A percentile compares a stretch with the other conserved stretches of the same genome.
Evolutionary conservation across 371 early-diverging fungal species (phyloP).

Genomic region (Mucor plumbeus): DNA sequence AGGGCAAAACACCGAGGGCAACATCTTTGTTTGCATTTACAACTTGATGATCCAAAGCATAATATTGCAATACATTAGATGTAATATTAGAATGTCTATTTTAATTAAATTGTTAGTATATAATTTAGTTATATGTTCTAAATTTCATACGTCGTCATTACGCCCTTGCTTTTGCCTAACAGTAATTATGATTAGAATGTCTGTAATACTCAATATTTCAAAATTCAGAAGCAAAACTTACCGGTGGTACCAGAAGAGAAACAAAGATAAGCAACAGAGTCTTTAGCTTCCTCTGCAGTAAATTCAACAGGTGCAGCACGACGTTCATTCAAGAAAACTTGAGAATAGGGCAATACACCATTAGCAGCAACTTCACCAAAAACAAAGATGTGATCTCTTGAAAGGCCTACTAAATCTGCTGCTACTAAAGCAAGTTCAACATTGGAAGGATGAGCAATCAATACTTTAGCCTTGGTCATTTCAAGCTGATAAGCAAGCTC

Average conservation of each 20-base stretch:
- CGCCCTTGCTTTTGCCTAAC: constrained; percentile 72
- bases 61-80: constrained; percentile 68
- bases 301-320: constrained; percentile 28
- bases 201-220: background rate
- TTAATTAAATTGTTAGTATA: background rate
- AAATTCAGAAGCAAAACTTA: background rate
- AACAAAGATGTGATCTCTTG: constrained; percentile 57
- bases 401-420: constrained; percentile 62
- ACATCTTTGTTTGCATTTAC: constrained; percentile 25
- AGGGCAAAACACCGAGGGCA: constrained; percentile 71
- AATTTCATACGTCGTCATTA: constrained; percentile 66
- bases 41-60: constrained; percentile 28
- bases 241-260: constrained; percentile 89
- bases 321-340: constrained; percentile 21
- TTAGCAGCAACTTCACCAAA: constrained; percentile 56
- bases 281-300: constrained; percentile 32
- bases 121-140: background rate
- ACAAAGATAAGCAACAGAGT: constrained; percentile 69
- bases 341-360: constrained; percentile 43
- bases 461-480: constrained; percentile 67
- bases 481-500: constrained; percentile 79
- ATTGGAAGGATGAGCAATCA: constrained; percentile 57
- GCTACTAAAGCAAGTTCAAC: constrained; percentile 61
- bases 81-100: constrained; percentile 74
- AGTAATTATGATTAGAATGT: background rate